A percentile compares a stretch with the other conserved stretches of the same genome.
phyloP scores from a whole-genome alignment of 1,284 basidiomycete genomes.

The Lentinus polychrous region DNA sequence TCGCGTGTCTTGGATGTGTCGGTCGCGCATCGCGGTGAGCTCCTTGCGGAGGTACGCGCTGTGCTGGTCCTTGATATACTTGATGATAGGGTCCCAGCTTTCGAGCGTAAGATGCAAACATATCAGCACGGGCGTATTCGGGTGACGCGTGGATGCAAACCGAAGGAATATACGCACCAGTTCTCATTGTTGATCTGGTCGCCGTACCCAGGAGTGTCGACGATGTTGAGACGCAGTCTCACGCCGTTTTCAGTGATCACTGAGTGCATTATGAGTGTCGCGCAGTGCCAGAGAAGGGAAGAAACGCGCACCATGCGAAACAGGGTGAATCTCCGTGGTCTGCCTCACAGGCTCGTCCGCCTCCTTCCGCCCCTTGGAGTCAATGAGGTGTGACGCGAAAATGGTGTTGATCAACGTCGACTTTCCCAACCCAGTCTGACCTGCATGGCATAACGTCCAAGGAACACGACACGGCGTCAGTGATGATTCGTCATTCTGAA shows the following conservation, averaged over 20 bases:
- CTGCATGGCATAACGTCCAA: conserved; percentile 32
- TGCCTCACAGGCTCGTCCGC: conserved; percentile 84
- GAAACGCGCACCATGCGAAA: conserved; percentile 74
- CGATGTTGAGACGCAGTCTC: conserved; percentile 92
- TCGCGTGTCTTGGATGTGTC: conserved; percentile 96
- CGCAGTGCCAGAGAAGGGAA: background rate
- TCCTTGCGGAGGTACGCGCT: conserved; percentile 98
- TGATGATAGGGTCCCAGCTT: conserved; percentile 99
- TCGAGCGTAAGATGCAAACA: background rate
- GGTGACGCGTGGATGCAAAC: background rate
- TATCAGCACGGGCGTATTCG: conserved; percentile 4
- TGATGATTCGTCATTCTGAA: too few species aligned
- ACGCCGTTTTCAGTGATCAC: conserved; percentile 97
- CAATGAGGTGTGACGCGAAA: conserved; percentile 96
- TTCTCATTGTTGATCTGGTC: conserved; percentile 99
- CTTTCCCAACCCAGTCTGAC: conserved; percentile 97
- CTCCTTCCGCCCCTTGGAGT: conserved; percentile 91
- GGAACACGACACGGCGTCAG: too few species aligned
- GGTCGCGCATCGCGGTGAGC: conserved; percentile 97
- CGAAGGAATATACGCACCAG: conserved; percentile 55
- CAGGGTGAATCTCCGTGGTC: conserved; percentile 95
- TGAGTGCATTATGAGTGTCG: conserved; percentile 26
- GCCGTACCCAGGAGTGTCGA: conserved; percentile 98
- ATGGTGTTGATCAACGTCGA: conserved; percentile 98
- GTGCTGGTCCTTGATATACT: conserved; percentile 99